Base-by-base conservation (phyloP, 768 basidiomycete genomes). In the Leucosporidium yakuticum region DNA sequence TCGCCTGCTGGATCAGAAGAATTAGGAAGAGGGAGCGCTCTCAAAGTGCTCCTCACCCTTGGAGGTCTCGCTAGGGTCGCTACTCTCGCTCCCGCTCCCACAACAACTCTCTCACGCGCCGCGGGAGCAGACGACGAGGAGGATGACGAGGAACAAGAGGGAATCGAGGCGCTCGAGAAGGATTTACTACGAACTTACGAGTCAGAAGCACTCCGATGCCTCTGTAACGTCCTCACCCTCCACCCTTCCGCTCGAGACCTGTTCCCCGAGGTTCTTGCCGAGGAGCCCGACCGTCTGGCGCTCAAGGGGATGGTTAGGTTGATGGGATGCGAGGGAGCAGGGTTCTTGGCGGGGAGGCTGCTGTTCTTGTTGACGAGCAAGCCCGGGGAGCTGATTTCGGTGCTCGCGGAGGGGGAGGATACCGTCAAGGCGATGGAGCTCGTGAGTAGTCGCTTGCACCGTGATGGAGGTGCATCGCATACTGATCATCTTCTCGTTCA, bases 301-400 rank as follows among this genome's bases (percentile, higher is more conserved):
- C 17, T 71, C 15, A 19, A 36, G 6, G 68, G 68, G 0, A n/a
- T 71, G 25, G 39, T 67, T 8, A 57, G 68, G n/a, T 48, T 74
- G 0, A 36, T 69, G n/a, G 58, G 31, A 1, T 60, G 32, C n/a
- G 31, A 36, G 4, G 64, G 59, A 17, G 74, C 69, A 0, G 72
- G 67, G 19, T 75, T 76, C 58, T 67, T 76, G 17, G 70, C 62
- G 7, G 71, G 71, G 0, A 36, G 76, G 19, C 36, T 75, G 21
- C 64, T 76, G 12, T 76, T 76, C 67, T 61, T 76, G 19, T 15
- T 70, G 14, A 70, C 72, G 54, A 70, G 67, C 60, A 63, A 63
- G 59, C 60, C 72, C 32, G 67, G 69, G 34, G 68, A 69, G 4
- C 29, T 66, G 15, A 53, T 73, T 31, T n/a, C 39, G 6, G 67